A percentile compares a stretch with the other conserved stretches of the same genome.
phyloP scores from a whole-genome alignment of 2,329 filamentous ascomycete genomes.

The Monosporascus cannonballus region DNA sequence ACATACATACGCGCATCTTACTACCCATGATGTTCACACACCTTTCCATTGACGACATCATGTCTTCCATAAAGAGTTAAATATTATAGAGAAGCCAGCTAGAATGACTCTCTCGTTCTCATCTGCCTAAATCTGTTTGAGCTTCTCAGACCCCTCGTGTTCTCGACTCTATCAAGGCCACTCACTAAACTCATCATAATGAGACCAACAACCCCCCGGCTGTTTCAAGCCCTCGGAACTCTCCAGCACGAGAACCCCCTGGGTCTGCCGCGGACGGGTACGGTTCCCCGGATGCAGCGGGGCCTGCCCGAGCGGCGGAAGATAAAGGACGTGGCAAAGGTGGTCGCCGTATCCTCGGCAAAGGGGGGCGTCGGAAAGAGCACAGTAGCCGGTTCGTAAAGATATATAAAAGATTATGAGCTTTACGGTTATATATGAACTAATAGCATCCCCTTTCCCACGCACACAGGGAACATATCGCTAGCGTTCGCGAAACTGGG shows the following conservation, averaged over 20 bases:
- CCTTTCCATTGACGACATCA: background rate
- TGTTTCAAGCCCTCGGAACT: slow-evolving; percentile 47
- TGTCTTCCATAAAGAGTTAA: too few species aligned
- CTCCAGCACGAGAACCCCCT: slow-evolving; percentile 82
- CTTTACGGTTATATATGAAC: too few species aligned
- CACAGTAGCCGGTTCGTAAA: slow-evolving; percentile 67
- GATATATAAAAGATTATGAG: too few species aligned
- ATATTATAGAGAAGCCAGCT: too few species aligned
- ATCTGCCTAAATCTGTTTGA: too few species aligned
- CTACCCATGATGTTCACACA: too few species aligned
- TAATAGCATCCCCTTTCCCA: background rate
- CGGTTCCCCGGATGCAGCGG: slow-evolving; percentile 68
- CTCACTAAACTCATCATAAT: slow-evolving; percentile 22
- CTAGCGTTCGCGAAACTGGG: slow-evolving; percentile 79
- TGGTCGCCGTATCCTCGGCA: slow-evolving; percentile 94
- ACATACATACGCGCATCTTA: too few species aligned
- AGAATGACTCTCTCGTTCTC: too few species aligned
- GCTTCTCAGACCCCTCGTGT: too few species aligned
- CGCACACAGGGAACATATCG: slow-evolving; percentile 63
- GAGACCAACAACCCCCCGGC: slow-evolving; percentile 29
- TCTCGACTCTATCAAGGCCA: background rate
- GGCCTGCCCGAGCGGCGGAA: slow-evolving; percentile 74
- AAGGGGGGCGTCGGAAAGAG: slow-evolving; percentile 99
- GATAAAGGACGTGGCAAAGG: slow-evolving; percentile 79
- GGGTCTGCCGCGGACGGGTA: slow-evolving; percentile 74